phyloP scores from a whole-genome alignment of 2,329 filamentous ascomycete genomes.

The Ophiostoma perfectum region DNA sequence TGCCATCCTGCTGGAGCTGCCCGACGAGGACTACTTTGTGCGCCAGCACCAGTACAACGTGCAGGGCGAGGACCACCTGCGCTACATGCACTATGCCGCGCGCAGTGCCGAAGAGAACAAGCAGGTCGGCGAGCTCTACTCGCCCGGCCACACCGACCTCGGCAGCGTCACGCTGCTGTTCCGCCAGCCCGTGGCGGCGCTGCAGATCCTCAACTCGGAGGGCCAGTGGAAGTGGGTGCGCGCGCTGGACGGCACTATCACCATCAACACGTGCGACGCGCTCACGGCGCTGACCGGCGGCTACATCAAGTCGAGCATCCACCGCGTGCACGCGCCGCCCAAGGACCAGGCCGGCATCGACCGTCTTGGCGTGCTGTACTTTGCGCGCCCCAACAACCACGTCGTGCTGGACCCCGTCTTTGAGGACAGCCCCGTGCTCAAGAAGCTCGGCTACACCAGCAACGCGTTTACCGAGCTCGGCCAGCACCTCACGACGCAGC shows the following conservation, averaged over 20 bases:
- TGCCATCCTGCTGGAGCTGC: constrained; percentile 53
- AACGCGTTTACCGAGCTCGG: constrained; percentile 35
- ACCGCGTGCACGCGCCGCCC: constrained; percentile 35
- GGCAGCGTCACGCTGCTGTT: constrained; percentile 50
- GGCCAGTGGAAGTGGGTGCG: constrained; percentile 43
- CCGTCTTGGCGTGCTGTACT: constrained; percentile 47
- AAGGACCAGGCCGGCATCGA: constrained; percentile 43
- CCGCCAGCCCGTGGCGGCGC: constrained; percentile 48
- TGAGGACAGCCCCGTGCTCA: constrained; percentile 34
- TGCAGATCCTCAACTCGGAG: constrained; percentile 43
- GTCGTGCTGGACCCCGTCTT: constrained; percentile 35
- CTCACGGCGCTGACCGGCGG: constrained; percentile 42
- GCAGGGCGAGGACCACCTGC: constrained; percentile 50
- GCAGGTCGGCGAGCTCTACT: constrained; percentile 29
- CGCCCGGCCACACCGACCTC: constrained; percentile 47
- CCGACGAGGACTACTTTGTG: constrained; percentile 52
- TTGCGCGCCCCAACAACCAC: constrained; percentile 42
- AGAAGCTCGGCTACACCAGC: constrained; percentile 32
- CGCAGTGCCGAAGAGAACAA: constrained; percentile 35
- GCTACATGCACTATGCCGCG: constrained; percentile 53
- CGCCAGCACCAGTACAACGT: constrained; percentile 51
- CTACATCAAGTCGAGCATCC: constrained; percentile 36
- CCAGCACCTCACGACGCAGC: constrained; percentile 23
- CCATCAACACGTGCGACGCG: constrained; percentile 43
- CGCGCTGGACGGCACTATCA: constrained; percentile 42